Percentiles rank a stretch among this genome's conserved stretches.
Evolutionary conservation across 371 early-diverging fungal species (phyloP).

Genomic region (Batrachochytrium dendrobatidis): DNA sequence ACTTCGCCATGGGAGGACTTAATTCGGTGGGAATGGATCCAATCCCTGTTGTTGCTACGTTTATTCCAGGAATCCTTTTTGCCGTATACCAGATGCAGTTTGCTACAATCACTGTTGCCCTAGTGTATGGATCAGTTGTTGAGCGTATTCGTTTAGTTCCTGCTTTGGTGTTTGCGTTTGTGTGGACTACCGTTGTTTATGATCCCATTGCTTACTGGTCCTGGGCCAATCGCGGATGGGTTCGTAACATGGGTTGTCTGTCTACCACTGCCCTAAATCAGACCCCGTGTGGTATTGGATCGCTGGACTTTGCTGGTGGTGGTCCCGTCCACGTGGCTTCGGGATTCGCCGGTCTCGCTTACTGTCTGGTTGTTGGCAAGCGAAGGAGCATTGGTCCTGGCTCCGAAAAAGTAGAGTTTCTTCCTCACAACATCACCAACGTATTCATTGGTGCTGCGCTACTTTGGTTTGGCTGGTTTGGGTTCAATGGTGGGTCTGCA

Average conservation of each 20-base stretch:
- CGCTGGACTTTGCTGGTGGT: conserved; percentile 81
- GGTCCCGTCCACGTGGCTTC: conserved; percentile 88
- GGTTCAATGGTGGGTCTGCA: conserved; percentile 65
- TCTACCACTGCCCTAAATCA: conserved; percentile 8
- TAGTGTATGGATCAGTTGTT: conserved; percentile 86
- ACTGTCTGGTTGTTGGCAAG: conserved; percentile 71
- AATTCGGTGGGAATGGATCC: conserved; percentile 15
- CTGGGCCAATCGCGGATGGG: conserved; percentile 84
- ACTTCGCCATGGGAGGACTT: conserved; percentile 54
- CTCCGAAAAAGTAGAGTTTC: too few species aligned
- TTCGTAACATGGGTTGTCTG: conserved; percentile 43
- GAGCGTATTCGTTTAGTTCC: conserved; percentile 84
- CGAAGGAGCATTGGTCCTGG: conserved; percentile 52
- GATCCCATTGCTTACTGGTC: conserved; percentile 82
- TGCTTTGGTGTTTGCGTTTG: conserved; percentile 76
- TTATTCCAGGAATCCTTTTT: conserved; percentile 22
- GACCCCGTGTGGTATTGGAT: conserved; percentile 39
- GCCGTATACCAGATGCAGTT: conserved; percentile 36
- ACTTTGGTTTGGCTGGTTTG: conserved; percentile 77
- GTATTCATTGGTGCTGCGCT: conserved; percentile 80
- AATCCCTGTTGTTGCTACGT: conserved; percentile 17
- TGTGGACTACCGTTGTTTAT: conserved; percentile 90
- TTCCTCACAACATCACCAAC: conserved; percentile 84
- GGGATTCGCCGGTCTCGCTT: conserved; percentile 84
- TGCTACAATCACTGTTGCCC: conserved; percentile 73